phyloP scores from a whole-genome alignment of 306 rosid species.

The Acacia melanoxylon region DNA sequence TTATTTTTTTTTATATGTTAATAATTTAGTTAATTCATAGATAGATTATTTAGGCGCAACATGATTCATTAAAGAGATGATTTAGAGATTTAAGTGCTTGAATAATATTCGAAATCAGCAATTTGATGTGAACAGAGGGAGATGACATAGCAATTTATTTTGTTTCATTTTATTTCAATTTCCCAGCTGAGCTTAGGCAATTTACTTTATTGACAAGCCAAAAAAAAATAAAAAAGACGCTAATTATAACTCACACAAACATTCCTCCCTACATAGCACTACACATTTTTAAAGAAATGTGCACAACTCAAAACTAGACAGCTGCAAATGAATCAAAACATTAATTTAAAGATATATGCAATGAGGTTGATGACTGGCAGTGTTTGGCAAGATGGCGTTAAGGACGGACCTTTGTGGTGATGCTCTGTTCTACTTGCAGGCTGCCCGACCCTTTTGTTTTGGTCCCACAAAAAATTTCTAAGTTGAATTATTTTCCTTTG shows the following conservation, averaged over 20 bases:
- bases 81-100: neutral
- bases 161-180: no score
- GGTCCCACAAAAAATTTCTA: neutral
- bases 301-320: neutral
- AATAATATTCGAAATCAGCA: neutral
- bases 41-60: neutral
- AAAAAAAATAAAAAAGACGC: neutral
- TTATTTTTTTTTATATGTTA: no score
- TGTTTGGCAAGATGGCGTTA: neutral
- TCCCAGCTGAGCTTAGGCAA: neutral
- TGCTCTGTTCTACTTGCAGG: neutral
- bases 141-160: neutral
- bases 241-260: neutral
- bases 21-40: no score
- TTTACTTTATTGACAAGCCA: neutral
- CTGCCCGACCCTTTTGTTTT: neutral
- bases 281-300: no score
- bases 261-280: neutral
- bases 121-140: neutral
- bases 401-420: neutral
- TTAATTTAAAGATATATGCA: no score
- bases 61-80: neutral
- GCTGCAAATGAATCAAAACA: neutral
- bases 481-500: neutral
- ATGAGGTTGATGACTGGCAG: neutral